Conservation (phyloP, 148 eudicot genomes). For the Spergularia bocconei region DNA sequence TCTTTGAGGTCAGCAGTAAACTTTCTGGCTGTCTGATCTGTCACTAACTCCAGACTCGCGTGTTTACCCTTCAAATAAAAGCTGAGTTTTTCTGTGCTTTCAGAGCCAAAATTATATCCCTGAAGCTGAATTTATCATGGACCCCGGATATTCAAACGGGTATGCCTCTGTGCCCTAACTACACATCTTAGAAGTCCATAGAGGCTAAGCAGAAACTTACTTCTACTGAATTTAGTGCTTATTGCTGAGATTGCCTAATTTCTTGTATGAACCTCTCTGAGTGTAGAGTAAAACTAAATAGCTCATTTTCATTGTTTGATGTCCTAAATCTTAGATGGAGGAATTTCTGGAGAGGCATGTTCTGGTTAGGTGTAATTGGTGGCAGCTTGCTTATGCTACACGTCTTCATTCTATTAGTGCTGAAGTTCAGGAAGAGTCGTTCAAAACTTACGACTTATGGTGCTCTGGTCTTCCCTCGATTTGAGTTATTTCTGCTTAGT, state of each 20-base stretch:
- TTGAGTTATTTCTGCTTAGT: conserved; percentile 71
- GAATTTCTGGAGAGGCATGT: conserved; percentile 74
- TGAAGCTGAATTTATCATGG: conserved; percentile 58
- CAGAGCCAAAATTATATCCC: conserved; percentile 65
- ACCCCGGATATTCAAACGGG: conserved; percentile 57
- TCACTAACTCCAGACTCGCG: neutral
- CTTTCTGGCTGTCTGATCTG: neutral
- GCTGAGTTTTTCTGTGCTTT: conserved; percentile 5
- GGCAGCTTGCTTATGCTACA: conserved; percentile 68
- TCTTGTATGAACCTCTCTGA: neutral
- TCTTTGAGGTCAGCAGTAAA: conserved; percentile 56
- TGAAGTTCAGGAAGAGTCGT: conserved; percentile 45
- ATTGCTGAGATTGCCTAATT: neutral
- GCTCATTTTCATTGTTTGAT: neutral
- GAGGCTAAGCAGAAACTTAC: neutral
- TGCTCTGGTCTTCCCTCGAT: conserved; percentile 76
- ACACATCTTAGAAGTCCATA: neutral
- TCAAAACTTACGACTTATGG: conserved; percentile 52
- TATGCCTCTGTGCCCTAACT: conserved; percentile 27
- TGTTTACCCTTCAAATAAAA: neutral
- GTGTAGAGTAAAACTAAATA: neutral
- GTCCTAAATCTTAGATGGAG: conserved; percentile 60
- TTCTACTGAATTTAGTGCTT: neutral
- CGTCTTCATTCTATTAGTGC: conserved; percentile 39
- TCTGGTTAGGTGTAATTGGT: conserved; percentile 77